Evolutionary conservation across 208 protist species (phyloP).

Genomic region (Crithidia acanthocephali): DNA sequence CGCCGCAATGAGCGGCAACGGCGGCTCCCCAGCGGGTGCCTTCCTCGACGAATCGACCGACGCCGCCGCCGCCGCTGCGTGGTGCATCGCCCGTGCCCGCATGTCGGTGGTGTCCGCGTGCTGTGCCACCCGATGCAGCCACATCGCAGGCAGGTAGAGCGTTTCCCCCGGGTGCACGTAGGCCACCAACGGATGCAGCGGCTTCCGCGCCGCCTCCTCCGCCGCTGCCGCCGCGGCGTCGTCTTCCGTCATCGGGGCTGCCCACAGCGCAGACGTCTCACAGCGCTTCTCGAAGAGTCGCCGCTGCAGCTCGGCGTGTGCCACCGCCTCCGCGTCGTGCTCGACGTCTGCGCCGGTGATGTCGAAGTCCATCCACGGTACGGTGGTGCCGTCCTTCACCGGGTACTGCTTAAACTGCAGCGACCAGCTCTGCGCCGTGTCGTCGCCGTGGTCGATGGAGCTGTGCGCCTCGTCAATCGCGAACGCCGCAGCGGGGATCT

Average conservation of each 20-base stretch:
- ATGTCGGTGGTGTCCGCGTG: constrained; percentile 72
- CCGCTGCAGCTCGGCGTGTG: constrained; percentile 24
- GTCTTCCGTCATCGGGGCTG: not conserved
- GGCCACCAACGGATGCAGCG: constrained; percentile 72
- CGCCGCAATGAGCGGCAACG: constrained; percentile 82
- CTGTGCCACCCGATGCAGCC: constrained; percentile 92
- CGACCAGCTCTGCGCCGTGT: constrained; percentile 23
- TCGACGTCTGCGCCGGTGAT: constrained; percentile 59
- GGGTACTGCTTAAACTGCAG: constrained; percentile 54
- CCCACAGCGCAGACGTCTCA: not conserved
- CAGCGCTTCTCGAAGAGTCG: constrained; percentile 39
- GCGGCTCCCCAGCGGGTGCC: constrained; percentile 4
- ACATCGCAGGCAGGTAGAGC: constrained; percentile 92
- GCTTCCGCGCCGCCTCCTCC: constrained; percentile 24
- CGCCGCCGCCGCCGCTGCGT: not conserved
- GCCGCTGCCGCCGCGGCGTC: constrained; percentile 9
- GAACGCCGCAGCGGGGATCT: constrained; percentile 72
- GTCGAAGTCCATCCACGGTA: constrained; percentile 92
- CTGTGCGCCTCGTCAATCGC: constrained; percentile 40
- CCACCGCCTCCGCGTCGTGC: constrained; percentile 24
- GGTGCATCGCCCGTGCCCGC: constrained; percentile 28
- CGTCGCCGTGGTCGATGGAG: constrained; percentile 19
- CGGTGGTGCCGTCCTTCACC: constrained; percentile 55
- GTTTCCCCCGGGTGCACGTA: constrained; percentile 86
- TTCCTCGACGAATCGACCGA: not conserved